Percentiles rank a stretch among this genome's conserved stretches.
phyloP scores from a whole-genome alignment of 768 basidiomycete genomes.

The Boletus subparvulus region DNA sequence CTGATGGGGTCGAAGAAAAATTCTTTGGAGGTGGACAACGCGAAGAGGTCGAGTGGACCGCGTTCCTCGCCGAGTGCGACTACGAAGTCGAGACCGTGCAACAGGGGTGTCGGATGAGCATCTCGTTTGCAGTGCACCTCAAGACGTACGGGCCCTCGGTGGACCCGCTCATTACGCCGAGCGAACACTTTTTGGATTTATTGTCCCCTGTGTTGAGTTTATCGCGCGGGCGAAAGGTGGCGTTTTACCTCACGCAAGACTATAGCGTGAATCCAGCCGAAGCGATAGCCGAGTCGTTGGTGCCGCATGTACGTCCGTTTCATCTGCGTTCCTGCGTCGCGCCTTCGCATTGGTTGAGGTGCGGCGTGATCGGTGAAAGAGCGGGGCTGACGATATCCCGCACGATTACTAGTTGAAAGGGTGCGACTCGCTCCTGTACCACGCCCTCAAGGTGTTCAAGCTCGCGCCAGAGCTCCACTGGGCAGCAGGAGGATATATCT shows the following conservation, averaged over 20 bases:
- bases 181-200: constrained; percentile 70
- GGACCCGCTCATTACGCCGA: constrained; percentile 69
- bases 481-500: constrained; percentile 81
- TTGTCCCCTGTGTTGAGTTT: constrained; percentile 70
- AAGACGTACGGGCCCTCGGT: constrained; percentile 64
- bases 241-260: constrained; percentile 66
- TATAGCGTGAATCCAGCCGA: constrained; percentile 73
- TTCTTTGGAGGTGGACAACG: constrained; percentile 62
- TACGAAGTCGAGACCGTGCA: constrained; percentile 71
- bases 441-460: constrained; percentile 75
- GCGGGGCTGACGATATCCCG: constrained; percentile 11
- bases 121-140: constrained; percentile 72
- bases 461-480: constrained; percentile 73
- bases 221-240: constrained; percentile 69
- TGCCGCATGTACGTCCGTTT: constrained; percentile 58
- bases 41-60: constrained; percentile 76
- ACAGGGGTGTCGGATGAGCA: constrained; percentile 64
- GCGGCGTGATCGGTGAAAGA: constrained; percentile 11
- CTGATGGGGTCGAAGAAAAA: constrained; percentile 56
- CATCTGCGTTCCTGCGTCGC: constrained; percentile 9
- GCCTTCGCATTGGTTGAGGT: constrained; percentile 5
- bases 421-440: constrained; percentile 71
- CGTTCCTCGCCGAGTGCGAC: constrained; percentile 72
- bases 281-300: constrained; percentile 63
- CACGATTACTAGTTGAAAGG: constrained; percentile 61